A percentile compares a stretch with the other conserved stretches of the same genome.
Evolutionary conservation across 495 filamentous ascomycete genomes (phyloP).

Genomic region (Penicillium nucicola): DNA sequence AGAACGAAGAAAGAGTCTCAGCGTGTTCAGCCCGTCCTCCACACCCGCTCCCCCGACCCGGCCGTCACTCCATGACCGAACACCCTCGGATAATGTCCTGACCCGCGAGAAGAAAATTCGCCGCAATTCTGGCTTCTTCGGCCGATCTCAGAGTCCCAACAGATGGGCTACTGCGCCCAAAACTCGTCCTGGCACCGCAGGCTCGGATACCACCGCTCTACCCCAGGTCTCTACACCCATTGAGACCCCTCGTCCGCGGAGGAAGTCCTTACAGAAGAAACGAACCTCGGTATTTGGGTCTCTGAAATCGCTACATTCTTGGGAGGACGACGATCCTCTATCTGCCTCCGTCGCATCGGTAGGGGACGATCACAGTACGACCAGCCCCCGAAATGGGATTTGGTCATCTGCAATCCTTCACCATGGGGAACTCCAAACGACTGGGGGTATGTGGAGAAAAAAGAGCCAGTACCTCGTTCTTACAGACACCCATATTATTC

Average conservation of each 20-base stretch:
- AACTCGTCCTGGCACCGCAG: slow-evolving; percentile 30
- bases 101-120: slow-evolving; percentile 36
- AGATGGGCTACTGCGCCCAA: slow-evolving; percentile 12
- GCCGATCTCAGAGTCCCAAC: slow-evolving; percentile 25
- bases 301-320: slow-evolving; percentile 48
- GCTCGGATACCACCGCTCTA: slow-evolving; percentile 23
- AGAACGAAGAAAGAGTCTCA: slow-evolving; percentile 46
- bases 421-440: slow-evolving; percentile 77
- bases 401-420: slow-evolving; percentile 53
- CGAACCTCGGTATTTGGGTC: slow-evolving; percentile 58
- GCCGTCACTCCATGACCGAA: slow-evolving; percentile 29
- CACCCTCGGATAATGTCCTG: slow-evolving; percentile 37
- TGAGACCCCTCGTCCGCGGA: slow-evolving; percentile 31
- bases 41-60: slow-evolving; percentile 20
- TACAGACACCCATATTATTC: slow-evolving; percentile 76
- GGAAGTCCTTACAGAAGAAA: slow-evolving; percentile 48
- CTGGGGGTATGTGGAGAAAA: slow-evolving; percentile 75
- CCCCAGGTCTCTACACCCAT: slow-evolving; percentile 20
- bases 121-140: slow-evolving; percentile 47
- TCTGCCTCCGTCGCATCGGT: slow-evolving; percentile 33
- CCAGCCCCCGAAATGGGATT: slow-evolving; percentile 31
- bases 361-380: slow-evolving; percentile 29
- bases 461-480: slow-evolving; percentile 90
- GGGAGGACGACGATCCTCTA: slow-evolving; percentile 47
- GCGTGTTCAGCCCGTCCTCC: slow-evolving; percentile 36